A percentile compares a stretch with the other conserved stretches of the same genome.
Evolutionary conservation across 306 rosid genomes (phyloP).

Genomic region (Cicer yamashitae): DNA sequence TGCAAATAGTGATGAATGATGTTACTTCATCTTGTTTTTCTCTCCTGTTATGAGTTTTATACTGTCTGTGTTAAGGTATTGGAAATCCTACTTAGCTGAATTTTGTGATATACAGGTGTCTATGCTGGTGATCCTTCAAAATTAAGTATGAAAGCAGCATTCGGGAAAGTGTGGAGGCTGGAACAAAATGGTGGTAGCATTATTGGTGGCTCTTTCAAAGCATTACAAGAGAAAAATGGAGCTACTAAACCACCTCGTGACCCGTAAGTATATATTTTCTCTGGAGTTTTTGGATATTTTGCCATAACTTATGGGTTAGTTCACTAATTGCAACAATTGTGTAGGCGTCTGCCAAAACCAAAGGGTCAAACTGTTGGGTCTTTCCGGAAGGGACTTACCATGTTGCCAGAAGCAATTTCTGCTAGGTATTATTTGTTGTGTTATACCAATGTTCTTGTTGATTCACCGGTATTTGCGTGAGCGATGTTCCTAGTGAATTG

Average conservation of each 20-base stretch:
- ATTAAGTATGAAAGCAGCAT: constrained; percentile 97
- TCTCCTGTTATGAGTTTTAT: constrained; percentile 23
- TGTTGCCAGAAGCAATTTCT: constrained; percentile 91
- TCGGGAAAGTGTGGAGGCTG: constrained; percentile 93
- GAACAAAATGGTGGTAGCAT: constrained; percentile 96
- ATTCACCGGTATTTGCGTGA: constrained; percentile 35
- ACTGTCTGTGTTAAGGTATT: neutral
- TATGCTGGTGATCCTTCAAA: constrained; percentile 99
- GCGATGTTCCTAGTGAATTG: constrained; percentile 38
- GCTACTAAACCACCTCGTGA: constrained; percentile 78
- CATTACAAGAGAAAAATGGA: constrained; percentile 77
- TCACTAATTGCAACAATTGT: constrained; percentile 53
- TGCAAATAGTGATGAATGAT: constrained; percentile 12
- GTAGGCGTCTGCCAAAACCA: constrained; percentile 90
- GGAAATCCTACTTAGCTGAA: constrained; percentile 29
- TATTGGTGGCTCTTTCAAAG: constrained; percentile 93
- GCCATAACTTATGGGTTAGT: constrained; percentile 29
- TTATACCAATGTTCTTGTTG: constrained; percentile 34
- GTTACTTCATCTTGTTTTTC: constrained; percentile 34
- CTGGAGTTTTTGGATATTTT: constrained; percentile 43
- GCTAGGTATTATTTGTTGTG: constrained; percentile 55
- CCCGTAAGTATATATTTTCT: constrained; percentile 61
- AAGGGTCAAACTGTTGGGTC: constrained; percentile 98
- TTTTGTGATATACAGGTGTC: constrained; percentile 68
- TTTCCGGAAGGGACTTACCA: constrained; percentile 87